These are phyloP conservation scores for Aspergillus felis DNA, from an alignment of 2,329 filamentous ascomycete species.

Conservation along the genomic window DNA sequence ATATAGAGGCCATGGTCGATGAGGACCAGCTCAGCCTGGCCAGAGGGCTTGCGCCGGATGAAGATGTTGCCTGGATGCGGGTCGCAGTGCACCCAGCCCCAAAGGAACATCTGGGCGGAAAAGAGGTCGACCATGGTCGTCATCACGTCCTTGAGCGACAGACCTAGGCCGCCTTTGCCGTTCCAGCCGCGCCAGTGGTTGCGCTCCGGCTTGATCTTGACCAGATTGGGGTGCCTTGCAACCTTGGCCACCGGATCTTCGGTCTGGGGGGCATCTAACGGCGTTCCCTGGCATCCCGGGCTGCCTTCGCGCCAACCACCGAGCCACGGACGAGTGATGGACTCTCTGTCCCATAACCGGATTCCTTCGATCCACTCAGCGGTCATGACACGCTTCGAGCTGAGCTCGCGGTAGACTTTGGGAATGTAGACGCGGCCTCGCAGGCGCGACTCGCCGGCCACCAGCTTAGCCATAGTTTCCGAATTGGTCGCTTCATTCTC, in stretches of 20 bases:
- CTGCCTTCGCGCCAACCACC: conserved; percentile 73
- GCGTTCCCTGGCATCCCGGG: conserved; percentile 68
- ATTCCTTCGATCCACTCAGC: conserved; percentile 98
- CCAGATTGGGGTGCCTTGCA: conserved; percentile 26
- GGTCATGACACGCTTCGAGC: conserved; percentile 78
- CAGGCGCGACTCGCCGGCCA: conserved; percentile 71
- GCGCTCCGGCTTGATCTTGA: conserved; percentile 74
- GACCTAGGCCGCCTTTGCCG: conserved; percentile 74
- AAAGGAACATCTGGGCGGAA: conserved; percentile 96
- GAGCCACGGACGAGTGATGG: conserved; percentile 72
- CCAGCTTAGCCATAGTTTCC: conserved; percentile 73
- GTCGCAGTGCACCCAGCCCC: conserved; percentile 93
- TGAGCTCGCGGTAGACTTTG: conserved; percentile 75
- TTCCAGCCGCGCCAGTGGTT: conserved; percentile 70
- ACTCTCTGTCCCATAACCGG: conserved; percentile 84
- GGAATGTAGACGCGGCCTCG: conserved; percentile 84
- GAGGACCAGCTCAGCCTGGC: conserved; percentile 83
- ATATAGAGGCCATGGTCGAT: conserved; percentile 98
- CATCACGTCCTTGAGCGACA: conserved; percentile 85
- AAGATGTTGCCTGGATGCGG: conserved; percentile 98
- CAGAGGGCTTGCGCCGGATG: conserved; percentile 76
- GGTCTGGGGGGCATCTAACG: conserved; percentile 54
- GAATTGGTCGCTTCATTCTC: conserved; percentile 86
- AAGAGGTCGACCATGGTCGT: conserved; percentile 94
- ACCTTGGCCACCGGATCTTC: conserved; percentile 45